Percentiles rank a stretch among this genome's conserved stretches.
phyloP scores from a whole-genome alignment of 2,329 filamentous ascomycete species.

The Cladosporium sp. region DNA sequence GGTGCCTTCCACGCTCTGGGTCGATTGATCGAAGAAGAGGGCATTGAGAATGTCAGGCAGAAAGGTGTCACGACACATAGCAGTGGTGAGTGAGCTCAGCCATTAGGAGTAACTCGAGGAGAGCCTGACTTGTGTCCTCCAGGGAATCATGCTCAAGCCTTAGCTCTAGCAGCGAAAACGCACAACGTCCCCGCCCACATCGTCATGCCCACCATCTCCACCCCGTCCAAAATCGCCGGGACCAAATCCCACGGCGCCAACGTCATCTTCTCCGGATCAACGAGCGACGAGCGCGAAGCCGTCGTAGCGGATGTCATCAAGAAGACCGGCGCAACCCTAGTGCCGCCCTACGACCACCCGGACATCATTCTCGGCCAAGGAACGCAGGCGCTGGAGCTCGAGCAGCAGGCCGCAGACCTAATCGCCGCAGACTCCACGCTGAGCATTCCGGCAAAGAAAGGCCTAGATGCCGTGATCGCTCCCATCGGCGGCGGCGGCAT shows the following conservation, averaged over 20 bases:
- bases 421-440: conserved; percentile 32
- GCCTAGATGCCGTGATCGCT: conserved; percentile 54
- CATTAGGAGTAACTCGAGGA: conserved; percentile 3
- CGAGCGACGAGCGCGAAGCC: conserved; percentile 69
- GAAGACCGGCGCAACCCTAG: conserved; percentile 65
- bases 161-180: conserved; percentile 73
- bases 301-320: conserved; percentile 59
- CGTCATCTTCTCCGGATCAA: conserved; percentile 74
- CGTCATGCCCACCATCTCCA: conserved; percentile 78
- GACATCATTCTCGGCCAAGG: conserved; percentile 87
- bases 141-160: conserved; percentile 91
- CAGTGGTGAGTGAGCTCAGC: conserved; percentile 52
- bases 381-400: conserved; percentile 72
- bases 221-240: conserved; percentile 75
- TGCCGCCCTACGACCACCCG: conserved; percentile 86
- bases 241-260: conserved; percentile 69
- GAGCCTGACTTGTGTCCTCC: neutral
- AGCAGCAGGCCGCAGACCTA: conserved; percentile 59
- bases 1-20: conserved; percentile 80
- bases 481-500: conserved; percentile 86
- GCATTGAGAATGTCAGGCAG: conserved; percentile 48
- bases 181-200: conserved; percentile 72
- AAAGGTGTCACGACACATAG: conserved; percentile 82
- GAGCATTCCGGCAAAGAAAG: conserved; percentile 15
- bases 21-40: conserved; percentile 56